These are phyloP conservation scores for Fomitopsis betulina DNA, from an alignment of 1,284 basidiomycete genomes.

Conservation along the genomic window DNA sequence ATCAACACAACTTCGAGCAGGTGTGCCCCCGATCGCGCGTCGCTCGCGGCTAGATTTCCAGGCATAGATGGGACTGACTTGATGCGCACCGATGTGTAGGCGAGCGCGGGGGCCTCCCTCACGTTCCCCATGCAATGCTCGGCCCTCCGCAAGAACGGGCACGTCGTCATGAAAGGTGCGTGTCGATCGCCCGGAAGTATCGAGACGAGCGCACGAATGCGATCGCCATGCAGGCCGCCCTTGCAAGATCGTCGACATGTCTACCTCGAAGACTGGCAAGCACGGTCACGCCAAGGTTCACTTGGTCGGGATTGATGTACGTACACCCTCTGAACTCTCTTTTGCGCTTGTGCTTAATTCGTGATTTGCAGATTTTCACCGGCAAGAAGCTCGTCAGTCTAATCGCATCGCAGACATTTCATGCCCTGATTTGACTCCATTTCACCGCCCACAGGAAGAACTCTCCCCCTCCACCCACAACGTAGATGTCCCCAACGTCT, in stretches of 20 bases:
- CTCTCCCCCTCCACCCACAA: slow-evolving; percentile 98
- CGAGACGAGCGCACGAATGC: slow-evolving; percentile 4
- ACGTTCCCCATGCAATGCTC: slow-evolving; percentile 98
- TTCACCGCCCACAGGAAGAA: slow-evolving; percentile 71
- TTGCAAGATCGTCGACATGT: slow-evolving; percentile 99
- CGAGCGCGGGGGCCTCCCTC: slow-evolving; percentile 77
- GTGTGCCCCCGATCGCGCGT: slow-evolving; percentile 28
- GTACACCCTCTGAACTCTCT: slow-evolving; percentile 28
- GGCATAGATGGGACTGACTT: slow-evolving; percentile 6
- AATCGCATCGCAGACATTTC: slow-evolving; percentile 1
- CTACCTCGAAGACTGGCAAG: slow-evolving; percentile 99
- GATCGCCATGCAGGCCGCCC: slow-evolving; percentile 61
- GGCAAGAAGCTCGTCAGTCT: slow-evolving; percentile 79
- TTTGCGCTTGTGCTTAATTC: slow-evolving; percentile 3
- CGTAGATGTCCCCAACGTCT: slow-evolving; percentile 98
- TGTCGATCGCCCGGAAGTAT: background rate
- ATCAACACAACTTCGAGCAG: slow-evolving; percentile 89
- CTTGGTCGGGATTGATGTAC: slow-evolving; percentile 92
- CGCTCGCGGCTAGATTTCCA: background rate
- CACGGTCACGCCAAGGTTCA: slow-evolving; percentile 99
- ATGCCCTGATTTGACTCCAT: slow-evolving; percentile 4
- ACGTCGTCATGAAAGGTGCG: slow-evolving; percentile 93
- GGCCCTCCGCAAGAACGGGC: slow-evolving; percentile 90
- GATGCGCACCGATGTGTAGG: slow-evolving; percentile 32
- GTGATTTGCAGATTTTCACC: slow-evolving; percentile 81